A percentile compares a stretch with the other conserved stretches of the same genome.
These are phyloP conservation scores for Pythium rhizo-oryzae DNA, from an alignment of 352 stramenopile species.

Conservation along the genomic window DNA sequence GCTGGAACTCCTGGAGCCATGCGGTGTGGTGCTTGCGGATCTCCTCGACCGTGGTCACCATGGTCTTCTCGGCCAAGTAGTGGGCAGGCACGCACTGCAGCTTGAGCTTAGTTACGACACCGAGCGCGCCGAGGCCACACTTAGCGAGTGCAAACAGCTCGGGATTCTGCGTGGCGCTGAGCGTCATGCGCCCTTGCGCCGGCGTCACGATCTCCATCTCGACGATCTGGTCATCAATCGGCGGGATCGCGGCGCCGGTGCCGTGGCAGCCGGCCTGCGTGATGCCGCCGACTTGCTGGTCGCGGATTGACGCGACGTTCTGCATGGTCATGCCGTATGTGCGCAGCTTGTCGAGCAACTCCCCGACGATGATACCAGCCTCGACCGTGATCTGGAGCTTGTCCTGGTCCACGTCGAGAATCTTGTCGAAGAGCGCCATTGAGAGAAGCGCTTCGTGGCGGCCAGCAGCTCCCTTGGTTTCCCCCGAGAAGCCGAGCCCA, in stretches of 20 bases:
- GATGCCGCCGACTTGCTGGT: constrained; percentile 98
- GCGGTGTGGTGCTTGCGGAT: constrained; percentile 78
- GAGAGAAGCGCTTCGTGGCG: constrained; percentile 88
- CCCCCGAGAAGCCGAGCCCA: constrained; percentile 91
- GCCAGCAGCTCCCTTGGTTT: neutral
- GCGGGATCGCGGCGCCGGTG: constrained; percentile 93
- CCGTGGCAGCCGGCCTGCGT: constrained; percentile 96
- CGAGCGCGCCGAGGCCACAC: constrained; percentile 95
- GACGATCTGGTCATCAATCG: constrained; percentile 98
- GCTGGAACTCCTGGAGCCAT: constrained; percentile 80
- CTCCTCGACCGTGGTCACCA: constrained; percentile 89
- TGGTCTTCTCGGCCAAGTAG: constrained; percentile 94
- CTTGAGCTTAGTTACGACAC: constrained; percentile 96
- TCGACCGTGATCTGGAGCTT: constrained; percentile 94
- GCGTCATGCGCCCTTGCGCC: constrained; percentile 86
- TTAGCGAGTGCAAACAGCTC: constrained; percentile 93
- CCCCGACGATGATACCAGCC: constrained; percentile 70
- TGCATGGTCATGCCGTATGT: constrained; percentile 94
- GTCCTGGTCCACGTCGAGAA: constrained; percentile 40
- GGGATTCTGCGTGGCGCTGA: constrained; percentile 78
- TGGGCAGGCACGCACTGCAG: constrained; percentile 95
- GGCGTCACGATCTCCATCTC: constrained; percentile 96
- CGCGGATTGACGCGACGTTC: constrained; percentile 98
- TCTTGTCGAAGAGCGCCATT: constrained; percentile 81
- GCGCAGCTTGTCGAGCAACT: constrained; percentile 76